A percentile compares a stretch with the other conserved stretches of the same genome.
Conservation (phyloP, 768 basidiomycete species). For the Kwoniella sp. region DNA sequence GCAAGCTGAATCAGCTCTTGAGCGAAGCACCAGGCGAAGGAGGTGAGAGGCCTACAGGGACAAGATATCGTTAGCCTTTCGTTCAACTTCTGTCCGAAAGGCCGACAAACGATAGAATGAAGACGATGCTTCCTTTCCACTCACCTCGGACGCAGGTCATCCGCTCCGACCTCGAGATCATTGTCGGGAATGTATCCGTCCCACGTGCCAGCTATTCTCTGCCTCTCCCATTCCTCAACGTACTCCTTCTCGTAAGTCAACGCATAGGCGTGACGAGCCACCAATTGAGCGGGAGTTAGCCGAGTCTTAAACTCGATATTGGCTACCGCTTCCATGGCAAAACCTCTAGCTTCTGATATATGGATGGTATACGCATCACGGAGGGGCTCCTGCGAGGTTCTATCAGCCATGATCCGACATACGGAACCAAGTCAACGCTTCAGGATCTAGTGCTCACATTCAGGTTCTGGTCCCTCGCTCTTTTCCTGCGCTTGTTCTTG, state of each 20-base stretch:
- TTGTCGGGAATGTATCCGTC: slow-evolving; percentile 15
- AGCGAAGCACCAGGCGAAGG: slow-evolving; percentile 53
- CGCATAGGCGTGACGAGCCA: slow-evolving; percentile 53
- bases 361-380: slow-evolving; percentile 44
- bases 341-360: slow-evolving; percentile 31
- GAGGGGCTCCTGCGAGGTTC: slow-evolving; percentile 39
- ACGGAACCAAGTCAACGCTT: background rate
- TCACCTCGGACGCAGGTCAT: slow-evolving; percentile 38
- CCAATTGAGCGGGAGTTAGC: slow-evolving; percentile 33
- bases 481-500: slow-evolving; percentile 44
- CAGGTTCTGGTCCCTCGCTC: slow-evolving; percentile 50
- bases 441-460: slow-evolving; percentile 34
- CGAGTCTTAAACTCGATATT: slow-evolving; percentile 28
- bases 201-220: slow-evolving; percentile 21
- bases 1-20: slow-evolving; percentile 45
- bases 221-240: slow-evolving; percentile 35
- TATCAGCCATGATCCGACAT: background rate
- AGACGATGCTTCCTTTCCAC: slow-evolving; percentile 16
- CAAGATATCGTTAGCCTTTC: background rate
- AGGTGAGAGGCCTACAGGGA: slow-evolving; percentile 42
- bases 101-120: too few relatives aligned
- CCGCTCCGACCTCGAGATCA: slow-evolving; percentile 24
- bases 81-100: too few relatives aligned
- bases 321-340: slow-evolving; percentile 30
- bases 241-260: slow-evolving; percentile 48